phyloP scores from a whole-genome alignment of 2,329 filamentous ascomycete species.

The Ramularia endophylla region DNA sequence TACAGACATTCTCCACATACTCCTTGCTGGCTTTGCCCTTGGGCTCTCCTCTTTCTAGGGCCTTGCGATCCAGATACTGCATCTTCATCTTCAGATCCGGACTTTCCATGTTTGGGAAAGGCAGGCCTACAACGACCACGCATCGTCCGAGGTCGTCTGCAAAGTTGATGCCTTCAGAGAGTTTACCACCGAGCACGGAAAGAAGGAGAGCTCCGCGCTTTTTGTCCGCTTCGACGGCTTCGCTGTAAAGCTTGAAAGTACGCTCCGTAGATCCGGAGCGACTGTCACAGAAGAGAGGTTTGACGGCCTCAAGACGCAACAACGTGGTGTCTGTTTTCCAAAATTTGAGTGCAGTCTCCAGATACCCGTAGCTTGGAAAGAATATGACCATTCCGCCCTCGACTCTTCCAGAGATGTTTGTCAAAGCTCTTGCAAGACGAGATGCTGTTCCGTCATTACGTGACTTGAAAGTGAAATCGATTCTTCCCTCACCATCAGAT shows the following conservation, averaged over 20 bases:
- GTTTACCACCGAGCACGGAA: conserved; percentile 86
- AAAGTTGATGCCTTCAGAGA: conserved; percentile 98
- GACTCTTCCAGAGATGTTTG: conserved; percentile 65
- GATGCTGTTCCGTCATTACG: conserved; percentile 61
- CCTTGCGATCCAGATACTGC: conserved; percentile 70
- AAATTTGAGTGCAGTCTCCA: conserved; percentile 58
- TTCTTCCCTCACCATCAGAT: conserved; percentile 44
- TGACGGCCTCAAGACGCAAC: conserved; percentile 13
- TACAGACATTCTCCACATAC: conserved; percentile 91
- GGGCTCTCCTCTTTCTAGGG: conserved; percentile 30
- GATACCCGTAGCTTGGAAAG: conserved; percentile 90
- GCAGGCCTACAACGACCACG: conserved; percentile 85
- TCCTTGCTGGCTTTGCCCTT: conserved; percentile 56
- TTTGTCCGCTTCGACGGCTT: conserved; percentile 47
- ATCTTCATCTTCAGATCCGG: conserved; percentile 92
- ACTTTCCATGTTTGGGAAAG: conserved; percentile 84
- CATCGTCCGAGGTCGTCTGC: conserved; percentile 83
- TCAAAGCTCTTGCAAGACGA: conserved; percentile 67
- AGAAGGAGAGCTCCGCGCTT: conserved; percentile 71
- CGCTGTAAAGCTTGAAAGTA: conserved; percentile 66
- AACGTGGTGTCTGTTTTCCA: conserved; percentile 37
- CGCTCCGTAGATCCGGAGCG: conserved; percentile 57
- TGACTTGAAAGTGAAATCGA: conserved; percentile 85
- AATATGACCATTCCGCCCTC: conserved; percentile 91
- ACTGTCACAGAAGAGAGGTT: conserved; percentile 50